Evolutionary conservation across 169 alveolate species (phyloP).

Genomic region (Ichthyophthirius multifiliis): DNA sequence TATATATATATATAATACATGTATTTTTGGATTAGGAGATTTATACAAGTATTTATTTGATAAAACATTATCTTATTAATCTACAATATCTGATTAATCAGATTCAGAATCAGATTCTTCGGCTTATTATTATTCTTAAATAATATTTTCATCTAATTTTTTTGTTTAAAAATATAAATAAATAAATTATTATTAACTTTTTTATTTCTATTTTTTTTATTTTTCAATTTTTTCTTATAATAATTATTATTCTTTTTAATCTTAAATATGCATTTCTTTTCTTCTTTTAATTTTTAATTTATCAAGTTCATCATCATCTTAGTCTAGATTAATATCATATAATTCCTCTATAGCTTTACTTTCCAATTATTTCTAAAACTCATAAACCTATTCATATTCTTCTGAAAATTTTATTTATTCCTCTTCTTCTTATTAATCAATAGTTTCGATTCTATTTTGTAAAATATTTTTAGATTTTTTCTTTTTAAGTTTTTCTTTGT

Average conservation of each 20-base stretch:
- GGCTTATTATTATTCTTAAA: too few species aligned
- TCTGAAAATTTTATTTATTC: neutral
- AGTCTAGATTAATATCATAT: neutral
- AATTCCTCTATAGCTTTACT: constrained; percentile 3
- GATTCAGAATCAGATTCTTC: neutral
- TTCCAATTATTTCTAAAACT: constrained; percentile 18
- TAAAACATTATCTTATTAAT: neutral
- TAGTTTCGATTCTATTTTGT: neutral
- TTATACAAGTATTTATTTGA: constrained; percentile 7
- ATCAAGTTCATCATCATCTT: neutral
- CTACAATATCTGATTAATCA: neutral
- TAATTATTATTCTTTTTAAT: neutral
- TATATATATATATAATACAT: too few species aligned
- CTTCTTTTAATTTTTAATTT: neutral
- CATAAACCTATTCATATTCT: neutral
- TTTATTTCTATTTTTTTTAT: neutral
- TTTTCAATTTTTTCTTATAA: neutral
- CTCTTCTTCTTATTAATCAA: neutral
- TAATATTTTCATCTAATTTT: too few species aligned
- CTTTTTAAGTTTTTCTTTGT: constrained; percentile 3
- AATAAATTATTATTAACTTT: neutral
- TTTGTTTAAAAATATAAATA: too few species aligned
- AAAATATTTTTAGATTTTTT: constrained; percentile 17
- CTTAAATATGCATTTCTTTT: neutral
- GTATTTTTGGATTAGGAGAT: too few species aligned